These are phyloP conservation scores for Eimeria tenella DNA, from an alignment of 169 alveolate genomes.

Conservation along the genomic window DNA sequence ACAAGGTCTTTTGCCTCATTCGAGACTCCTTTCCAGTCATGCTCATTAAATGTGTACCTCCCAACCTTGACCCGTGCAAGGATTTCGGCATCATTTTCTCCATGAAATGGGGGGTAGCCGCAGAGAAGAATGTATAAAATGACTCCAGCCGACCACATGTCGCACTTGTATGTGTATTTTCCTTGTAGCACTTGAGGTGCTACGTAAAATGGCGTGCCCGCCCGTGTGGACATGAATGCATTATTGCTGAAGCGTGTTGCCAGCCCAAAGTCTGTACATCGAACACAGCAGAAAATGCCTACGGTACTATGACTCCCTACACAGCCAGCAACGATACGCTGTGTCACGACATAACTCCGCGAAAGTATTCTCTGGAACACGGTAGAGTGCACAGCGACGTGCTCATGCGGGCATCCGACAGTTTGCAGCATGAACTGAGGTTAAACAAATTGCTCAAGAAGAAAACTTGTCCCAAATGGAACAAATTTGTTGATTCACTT, in stretches of 20 bases:
- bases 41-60: conserved; percentile 85
- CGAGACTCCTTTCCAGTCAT: conserved; percentile 92
- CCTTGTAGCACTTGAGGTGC: conserved; percentile 98
- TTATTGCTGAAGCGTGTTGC: conserved; percentile 86
- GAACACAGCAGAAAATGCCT: too few species aligned
- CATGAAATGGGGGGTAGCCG: conserved; percentile 92
- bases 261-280: conserved; percentile 90
- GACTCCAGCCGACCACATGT: conserved; percentile 96
- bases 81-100: conserved; percentile 89
- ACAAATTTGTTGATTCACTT: too few species aligned
- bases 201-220: conserved; percentile 95
- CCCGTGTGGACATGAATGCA: conserved; percentile 78
- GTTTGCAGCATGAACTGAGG: too few species aligned
- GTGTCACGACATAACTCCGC: too few species aligned
- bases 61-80: conserved; percentile 81
- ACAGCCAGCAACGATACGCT: too few species aligned
- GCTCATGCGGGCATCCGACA: too few species aligned
- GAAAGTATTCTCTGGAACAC: too few species aligned
- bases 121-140: conserved; percentile 91
- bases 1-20: conserved; percentile 95
- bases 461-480: too few species aligned
- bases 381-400: too few species aligned
- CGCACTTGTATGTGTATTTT: conserved; percentile 95
- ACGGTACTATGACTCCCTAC: too few species aligned
- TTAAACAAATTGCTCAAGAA: too few species aligned